Conservation (phyloP, 192 early-diverging fungal genomes). For the Coemansia sp. region DNA sequence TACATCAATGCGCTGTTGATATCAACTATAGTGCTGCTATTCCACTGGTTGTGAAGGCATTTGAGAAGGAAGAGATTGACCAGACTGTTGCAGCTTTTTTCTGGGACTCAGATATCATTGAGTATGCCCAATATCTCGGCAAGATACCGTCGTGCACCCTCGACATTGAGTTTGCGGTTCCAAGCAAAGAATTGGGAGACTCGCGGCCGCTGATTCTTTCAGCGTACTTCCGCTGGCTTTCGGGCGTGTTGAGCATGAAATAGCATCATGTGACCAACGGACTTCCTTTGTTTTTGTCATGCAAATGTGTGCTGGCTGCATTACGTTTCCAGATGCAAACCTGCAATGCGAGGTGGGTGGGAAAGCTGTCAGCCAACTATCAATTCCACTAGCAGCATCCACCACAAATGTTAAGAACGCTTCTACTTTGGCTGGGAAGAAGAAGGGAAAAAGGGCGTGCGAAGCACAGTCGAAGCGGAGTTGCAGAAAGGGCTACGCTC, state of each 20-base stretch:
- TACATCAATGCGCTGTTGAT: slow-evolving; percentile 24
- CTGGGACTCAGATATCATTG: slow-evolving; percentile 45
- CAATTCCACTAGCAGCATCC: too few relatives aligned
- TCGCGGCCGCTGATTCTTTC: slow-evolving; percentile 24
- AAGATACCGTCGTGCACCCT: slow-evolving; percentile 17
- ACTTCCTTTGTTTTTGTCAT: background rate
- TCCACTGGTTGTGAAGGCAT: slow-evolving; percentile 33
- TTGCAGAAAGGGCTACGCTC: background rate
- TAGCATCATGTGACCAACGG: background rate
- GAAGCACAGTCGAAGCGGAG: background rate
- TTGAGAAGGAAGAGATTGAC: slow-evolving; percentile 25
- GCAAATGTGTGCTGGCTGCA: background rate
- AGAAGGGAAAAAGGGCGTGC: background rate
- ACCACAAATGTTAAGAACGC: background rate
- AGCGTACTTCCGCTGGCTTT: slow-evolving; percentile 32
- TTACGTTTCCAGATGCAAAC: background rate
- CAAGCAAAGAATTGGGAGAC: slow-evolving; percentile 7
- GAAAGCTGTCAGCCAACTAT: background rate
- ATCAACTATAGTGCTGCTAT: slow-evolving; percentile 25
- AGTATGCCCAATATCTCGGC: slow-evolving; percentile 42
- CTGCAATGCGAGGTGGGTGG: background rate
- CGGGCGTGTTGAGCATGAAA: slow-evolving; percentile 16
- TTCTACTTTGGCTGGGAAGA: background rate
- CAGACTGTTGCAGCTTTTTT: slow-evolving; percentile 26
- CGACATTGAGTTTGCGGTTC: slow-evolving; percentile 24